These are phyloP conservation scores for Pseudocercospora macadamiae DNA, from an alignment of 2,329 filamentous ascomycete genomes.

Conservation along the genomic window DNA sequence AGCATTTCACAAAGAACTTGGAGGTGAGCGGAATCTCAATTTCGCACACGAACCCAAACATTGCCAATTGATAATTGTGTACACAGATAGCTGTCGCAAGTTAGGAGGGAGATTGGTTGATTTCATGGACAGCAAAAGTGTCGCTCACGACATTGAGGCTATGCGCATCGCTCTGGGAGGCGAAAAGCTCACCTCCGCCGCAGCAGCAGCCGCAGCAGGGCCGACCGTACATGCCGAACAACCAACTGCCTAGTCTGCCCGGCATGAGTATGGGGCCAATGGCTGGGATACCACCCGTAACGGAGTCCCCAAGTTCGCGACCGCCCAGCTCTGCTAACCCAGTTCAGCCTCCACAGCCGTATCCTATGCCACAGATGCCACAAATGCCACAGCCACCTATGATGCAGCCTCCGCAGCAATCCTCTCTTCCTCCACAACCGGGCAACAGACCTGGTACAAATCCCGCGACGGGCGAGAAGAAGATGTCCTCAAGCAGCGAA, in stretches of 20 bases:
- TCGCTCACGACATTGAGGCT: neutral
- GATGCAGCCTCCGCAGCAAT: constrained; percentile 23
- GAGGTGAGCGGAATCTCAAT: too few relatives aligned
- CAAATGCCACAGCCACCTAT: constrained; percentile 5
- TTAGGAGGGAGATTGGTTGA: neutral
- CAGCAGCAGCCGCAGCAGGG: constrained; percentile 24
- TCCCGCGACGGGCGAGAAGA: constrained; percentile 20
- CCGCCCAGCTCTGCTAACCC: constrained; percentile 26
- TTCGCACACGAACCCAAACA: neutral
- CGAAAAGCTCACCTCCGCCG: constrained; percentile 15
- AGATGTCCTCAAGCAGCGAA: constrained; percentile 20
- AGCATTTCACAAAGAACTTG: neutral
- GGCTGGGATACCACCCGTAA: constrained; percentile 12
- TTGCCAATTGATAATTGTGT: neutral
- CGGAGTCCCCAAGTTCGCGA: constrained; percentile 24
- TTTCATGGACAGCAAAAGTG: neutral
- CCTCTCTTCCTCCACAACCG: constrained; percentile 19
- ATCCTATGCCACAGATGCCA: constrained; percentile 3
- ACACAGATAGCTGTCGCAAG: neutral
- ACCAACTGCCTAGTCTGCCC: constrained; percentile 27
- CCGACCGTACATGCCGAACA: constrained; percentile 26
- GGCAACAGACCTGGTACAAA: constrained; percentile 9
- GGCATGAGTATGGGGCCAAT: constrained; percentile 24
- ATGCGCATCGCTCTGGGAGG: neutral
- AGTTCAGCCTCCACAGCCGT: constrained; percentile 20